A percentile compares a stretch with the other conserved stretches of the same genome.
Evolutionary conservation across 257 asterid species (phyloP).

Genomic region (Salvia miltiorrhiza): DNA sequence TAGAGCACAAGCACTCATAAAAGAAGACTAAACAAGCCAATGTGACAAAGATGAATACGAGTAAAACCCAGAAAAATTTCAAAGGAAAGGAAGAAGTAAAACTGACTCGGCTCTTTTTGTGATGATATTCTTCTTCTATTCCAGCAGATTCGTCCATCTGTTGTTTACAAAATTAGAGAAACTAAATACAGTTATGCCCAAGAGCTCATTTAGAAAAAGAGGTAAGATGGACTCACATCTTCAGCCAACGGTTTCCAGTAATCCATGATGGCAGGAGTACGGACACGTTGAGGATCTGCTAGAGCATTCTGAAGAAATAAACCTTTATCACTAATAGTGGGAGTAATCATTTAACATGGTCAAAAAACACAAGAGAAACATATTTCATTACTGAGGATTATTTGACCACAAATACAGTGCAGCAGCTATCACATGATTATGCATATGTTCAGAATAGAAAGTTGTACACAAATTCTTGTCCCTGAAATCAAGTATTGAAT

Average conservation of each 20-base stretch:
- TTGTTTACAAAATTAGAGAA: slow-evolving; percentile 26
- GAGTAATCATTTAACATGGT: too few relatives aligned
- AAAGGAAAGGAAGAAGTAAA: slow-evolving; percentile 21
- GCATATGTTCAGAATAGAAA: too few relatives aligned
- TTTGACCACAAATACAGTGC: too few relatives aligned
- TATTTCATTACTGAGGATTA: too few relatives aligned
- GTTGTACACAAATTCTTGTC: too few relatives aligned
- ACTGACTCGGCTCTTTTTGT: slow-evolving; percentile 81
- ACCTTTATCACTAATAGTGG: slow-evolving; percentile 4
- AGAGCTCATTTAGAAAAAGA: slow-evolving; percentile 13
- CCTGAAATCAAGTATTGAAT: too few relatives aligned
- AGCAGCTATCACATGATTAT: too few relatives aligned
- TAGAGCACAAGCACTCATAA: neutral
- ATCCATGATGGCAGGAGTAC: slow-evolving; percentile 74
- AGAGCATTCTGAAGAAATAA: slow-evolving; percentile 67
- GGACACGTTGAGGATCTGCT: slow-evolving; percentile 81
- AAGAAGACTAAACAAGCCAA: neutral
- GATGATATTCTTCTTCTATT: slow-evolving; percentile 96
- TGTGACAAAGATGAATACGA: slow-evolving; percentile 2
- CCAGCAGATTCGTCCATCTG: slow-evolving; percentile 98
- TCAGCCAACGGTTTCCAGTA: slow-evolving; percentile 98
- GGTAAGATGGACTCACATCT: slow-evolving; percentile 62
- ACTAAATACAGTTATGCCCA: slow-evolving; percentile 8
- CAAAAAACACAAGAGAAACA: too few relatives aligned
- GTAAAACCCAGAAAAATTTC: slow-evolving; percentile 7